Conservation (phyloP, 768 basidiomycete genomes). For the Tulasnella sp. region DNA sequence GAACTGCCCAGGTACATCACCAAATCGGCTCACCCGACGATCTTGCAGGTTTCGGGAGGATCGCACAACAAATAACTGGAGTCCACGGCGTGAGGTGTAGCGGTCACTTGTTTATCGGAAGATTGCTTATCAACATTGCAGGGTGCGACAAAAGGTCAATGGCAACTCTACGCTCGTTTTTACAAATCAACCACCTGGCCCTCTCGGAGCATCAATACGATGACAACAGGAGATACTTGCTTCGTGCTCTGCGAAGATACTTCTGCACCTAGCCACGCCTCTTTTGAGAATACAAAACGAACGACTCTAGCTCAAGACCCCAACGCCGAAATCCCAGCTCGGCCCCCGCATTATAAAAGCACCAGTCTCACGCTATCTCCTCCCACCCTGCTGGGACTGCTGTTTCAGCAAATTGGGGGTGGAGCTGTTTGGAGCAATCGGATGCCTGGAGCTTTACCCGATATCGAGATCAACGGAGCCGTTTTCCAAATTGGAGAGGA, state of each 20-base stretch:
- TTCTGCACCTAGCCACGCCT: background rate
- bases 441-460: constrained; percentile 22
- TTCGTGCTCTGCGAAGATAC: constrained; percentile 11
- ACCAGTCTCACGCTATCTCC: constrained; percentile 31
- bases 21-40: background rate
- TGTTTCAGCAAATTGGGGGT: constrained; percentile 29
- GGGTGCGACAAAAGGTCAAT: constrained; percentile 14
- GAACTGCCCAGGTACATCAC: background rate
- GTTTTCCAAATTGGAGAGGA: constrained; percentile 28
- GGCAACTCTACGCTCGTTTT: constrained; percentile 29
- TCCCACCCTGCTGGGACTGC: background rate
- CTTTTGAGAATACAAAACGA: constrained; percentile 6
- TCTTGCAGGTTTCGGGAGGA: constrained; percentile 9
- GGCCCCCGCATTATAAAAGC: constrained; percentile 20
- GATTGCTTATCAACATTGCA: background rate
- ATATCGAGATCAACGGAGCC: constrained; percentile 27
- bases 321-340: background rate
- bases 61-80: constrained; percentile 21
- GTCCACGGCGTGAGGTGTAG: constrained; percentile 3
- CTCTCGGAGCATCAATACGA: constrained; percentile 24
- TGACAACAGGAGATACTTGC: constrained; percentile 26
- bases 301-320: constrained; percentile 16
- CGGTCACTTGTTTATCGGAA: background rate
- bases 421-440: constrained; percentile 24
- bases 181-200: constrained; percentile 27